Evolutionary conservation across 495 filamentous ascomycete species (phyloP).

Genomic region (Xylaria telfairii): DNA sequence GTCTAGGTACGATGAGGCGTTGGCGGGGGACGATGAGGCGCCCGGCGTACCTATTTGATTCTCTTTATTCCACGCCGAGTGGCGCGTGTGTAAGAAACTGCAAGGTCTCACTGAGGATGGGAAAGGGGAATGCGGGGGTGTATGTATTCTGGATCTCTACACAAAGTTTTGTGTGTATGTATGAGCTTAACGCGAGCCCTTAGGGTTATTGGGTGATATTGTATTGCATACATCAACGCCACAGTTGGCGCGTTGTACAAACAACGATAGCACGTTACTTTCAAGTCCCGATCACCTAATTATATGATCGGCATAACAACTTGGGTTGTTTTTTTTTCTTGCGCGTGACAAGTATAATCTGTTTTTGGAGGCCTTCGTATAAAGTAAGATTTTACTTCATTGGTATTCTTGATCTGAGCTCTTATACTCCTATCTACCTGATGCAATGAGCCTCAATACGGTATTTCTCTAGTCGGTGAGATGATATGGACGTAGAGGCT

Average conservation of each 20-base stretch:
- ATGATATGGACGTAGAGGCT: background rate
- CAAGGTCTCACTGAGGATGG: background rate
- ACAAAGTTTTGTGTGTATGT: background rate
- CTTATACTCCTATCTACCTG: background rate
- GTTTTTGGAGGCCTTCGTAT: background rate
- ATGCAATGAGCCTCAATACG: background rate
- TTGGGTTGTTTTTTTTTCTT: background rate
- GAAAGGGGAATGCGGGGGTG: background rate
- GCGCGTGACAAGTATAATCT: background rate
- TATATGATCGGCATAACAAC: background rate
- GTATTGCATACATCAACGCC: conserved; percentile 9
- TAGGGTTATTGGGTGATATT: too few species aligned
- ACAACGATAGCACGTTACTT: background rate
- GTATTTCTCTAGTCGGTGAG: background rate
- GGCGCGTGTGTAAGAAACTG: background rate
- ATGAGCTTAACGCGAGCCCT: background rate
- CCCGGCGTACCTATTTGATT: conserved; percentile 13
- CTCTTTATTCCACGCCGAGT: background rate
- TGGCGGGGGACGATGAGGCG: conserved; percentile 24
- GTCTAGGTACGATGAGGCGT: conserved; percentile 35
- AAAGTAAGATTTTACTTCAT: background rate
- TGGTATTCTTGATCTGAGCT: background rate
- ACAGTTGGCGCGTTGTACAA: background rate
- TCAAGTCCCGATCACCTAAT: background rate
- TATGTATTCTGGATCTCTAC: background rate